A percentile compares a stretch with the other conserved stretches of the same genome.
Conservation (phyloP, 208 protist species). For the Trypanosoma boissoni region DNA sequence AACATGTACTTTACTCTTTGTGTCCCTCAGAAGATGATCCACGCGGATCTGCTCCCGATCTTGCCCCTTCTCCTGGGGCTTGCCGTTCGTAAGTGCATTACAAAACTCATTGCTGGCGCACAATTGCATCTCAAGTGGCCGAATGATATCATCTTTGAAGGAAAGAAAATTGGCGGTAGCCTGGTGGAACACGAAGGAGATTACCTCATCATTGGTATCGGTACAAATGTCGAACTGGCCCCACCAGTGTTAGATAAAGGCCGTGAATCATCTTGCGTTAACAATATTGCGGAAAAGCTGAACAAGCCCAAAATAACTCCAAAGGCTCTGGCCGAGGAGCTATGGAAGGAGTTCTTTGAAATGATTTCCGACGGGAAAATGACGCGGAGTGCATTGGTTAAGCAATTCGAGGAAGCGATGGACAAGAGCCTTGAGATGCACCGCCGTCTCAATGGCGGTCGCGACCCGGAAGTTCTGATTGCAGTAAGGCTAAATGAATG, state of each 20-base stretch:
- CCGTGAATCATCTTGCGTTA: conserved; percentile 33
- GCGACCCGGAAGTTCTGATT: conserved; percentile 37
- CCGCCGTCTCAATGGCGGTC: conserved; percentile 34
- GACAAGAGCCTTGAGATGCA: conserved; percentile 36
- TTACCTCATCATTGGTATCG: conserved; percentile 61
- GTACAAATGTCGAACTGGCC: conserved; percentile 51
- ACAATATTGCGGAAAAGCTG: conserved; percentile 17
- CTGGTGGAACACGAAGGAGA: conserved; percentile 41
- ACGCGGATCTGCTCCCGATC: conserved; percentile 37
- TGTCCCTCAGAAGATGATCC: conserved; percentile 27
- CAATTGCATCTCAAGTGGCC: conserved; percentile 66
- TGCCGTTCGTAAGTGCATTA: conserved; percentile 39
- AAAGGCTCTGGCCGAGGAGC: conserved; percentile 29
- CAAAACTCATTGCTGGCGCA: conserved; percentile 28
- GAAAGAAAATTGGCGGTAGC: conserved; percentile 64
- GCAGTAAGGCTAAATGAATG: conserved; percentile 52
- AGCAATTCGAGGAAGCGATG: conserved; percentile 49
- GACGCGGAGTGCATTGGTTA: conserved; percentile 30
- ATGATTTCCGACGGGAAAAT: conserved; percentile 18
- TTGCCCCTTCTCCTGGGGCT: conserved; percentile 59
- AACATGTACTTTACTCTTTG: conserved; percentile 79
- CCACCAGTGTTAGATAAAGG: conserved; percentile 52
- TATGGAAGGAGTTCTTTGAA: conserved; percentile 44
- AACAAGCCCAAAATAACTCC: conserved; percentile 13
- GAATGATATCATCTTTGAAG: conserved; percentile 65